Conservation (phyloP, 257 asterid genomes). For the Capsicum pubescens region DNA sequence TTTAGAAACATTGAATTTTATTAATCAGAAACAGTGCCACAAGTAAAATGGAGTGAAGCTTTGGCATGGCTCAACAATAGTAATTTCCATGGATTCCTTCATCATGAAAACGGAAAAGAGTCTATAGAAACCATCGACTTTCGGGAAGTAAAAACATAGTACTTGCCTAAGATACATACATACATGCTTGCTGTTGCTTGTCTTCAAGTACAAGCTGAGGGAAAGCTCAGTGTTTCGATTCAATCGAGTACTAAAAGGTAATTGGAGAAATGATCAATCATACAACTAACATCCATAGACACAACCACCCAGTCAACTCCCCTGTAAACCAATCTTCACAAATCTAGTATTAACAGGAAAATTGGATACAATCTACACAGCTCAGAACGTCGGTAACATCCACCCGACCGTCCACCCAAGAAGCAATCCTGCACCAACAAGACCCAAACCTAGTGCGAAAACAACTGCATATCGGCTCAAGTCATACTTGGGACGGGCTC, state of each 20-base stretch:
- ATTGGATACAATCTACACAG: conserved; percentile 20
- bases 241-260: background rate
- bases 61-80: too few relatives aligned
- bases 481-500: conserved; percentile 35
- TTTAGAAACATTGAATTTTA: too few relatives aligned
- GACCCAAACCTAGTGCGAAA: conserved; percentile 79
- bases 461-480: conserved; percentile 58
- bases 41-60: too few relatives aligned
- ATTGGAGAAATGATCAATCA: background rate
- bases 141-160: background rate
- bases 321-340: conserved; percentile 36
- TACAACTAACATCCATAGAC: conserved; percentile 1
- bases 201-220: conserved; percentile 18
- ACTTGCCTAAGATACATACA: background rate
- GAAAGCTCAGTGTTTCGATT: background rate
- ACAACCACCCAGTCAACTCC: conserved; percentile 18
- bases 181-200: background rate
- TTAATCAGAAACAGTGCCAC: too few relatives aligned
- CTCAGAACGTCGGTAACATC: conserved; percentile 70
- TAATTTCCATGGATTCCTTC: background rate
- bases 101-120: background rate
- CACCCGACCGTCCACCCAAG: conserved; percentile 84
- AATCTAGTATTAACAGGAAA: conserved; percentile 36
- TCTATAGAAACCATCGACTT: background rate
- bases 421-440: conserved; percentile 85